Evolutionary conservation across 2,329 filamentous ascomycete species (phyloP).

Genomic region (Fusarium transvaalense): DNA sequence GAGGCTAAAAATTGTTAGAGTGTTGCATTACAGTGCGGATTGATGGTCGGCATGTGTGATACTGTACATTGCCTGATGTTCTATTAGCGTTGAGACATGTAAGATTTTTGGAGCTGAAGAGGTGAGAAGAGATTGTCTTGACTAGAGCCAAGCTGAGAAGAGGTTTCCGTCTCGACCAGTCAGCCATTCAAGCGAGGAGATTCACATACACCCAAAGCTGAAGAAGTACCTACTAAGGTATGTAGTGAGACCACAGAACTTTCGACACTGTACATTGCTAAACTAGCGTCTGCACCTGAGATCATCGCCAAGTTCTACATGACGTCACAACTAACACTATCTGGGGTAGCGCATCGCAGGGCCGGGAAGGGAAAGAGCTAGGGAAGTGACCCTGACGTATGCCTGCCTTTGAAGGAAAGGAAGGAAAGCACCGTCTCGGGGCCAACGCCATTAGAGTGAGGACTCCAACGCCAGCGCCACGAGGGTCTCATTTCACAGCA

Average conservation of each 20-base stretch:
- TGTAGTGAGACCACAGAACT: background rate
- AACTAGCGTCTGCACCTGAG: slow-evolving; percentile 38
- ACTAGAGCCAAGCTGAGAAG: too few relatives aligned
- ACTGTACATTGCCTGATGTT: background rate
- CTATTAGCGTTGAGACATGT: slow-evolving; percentile 19
- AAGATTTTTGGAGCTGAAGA: slow-evolving; percentile 9
- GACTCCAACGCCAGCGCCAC: slow-evolving; percentile 25
- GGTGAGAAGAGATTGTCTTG: background rate
- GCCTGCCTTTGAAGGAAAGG: slow-evolving; percentile 14
- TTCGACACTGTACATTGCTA: slow-evolving; percentile 16
- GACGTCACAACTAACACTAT: slow-evolving; percentile 45
- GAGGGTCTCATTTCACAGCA: slow-evolving; percentile 36
- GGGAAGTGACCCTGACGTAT: slow-evolving; percentile 43
- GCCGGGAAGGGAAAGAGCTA: slow-evolving; percentile 36
- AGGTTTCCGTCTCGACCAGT: too few relatives aligned
- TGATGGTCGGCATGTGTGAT: slow-evolving; percentile 12
- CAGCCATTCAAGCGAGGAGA: slow-evolving; percentile 3
- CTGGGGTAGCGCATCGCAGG: slow-evolving; percentile 42
- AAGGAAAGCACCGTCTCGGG: slow-evolving; percentile 39
- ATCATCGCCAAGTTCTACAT: slow-evolving; percentile 43
- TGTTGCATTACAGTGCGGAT: slow-evolving; percentile 38
- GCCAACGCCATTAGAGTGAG: slow-evolving; percentile 38
- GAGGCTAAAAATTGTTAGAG: slow-evolving; percentile 4
- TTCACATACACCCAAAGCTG: slow-evolving; percentile 18
- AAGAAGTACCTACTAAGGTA: slow-evolving; percentile 7